Conservation (phyloP, 1,139 yeast species). For the Dujonia santamariae region DNA sequence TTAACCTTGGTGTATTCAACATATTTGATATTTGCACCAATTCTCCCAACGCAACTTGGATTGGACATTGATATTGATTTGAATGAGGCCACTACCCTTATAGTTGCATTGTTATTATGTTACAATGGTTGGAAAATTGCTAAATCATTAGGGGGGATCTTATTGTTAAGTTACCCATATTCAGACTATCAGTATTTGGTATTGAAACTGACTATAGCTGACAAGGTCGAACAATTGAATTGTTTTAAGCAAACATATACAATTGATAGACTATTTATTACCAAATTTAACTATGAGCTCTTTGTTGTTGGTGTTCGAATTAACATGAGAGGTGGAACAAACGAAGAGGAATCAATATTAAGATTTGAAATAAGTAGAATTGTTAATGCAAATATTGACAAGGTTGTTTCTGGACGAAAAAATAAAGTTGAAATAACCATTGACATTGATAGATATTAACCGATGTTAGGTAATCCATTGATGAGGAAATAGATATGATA, state of each 20-base stretch:
- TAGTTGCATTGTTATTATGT: constrained; percentile 48
- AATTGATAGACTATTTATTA: constrained; percentile 48
- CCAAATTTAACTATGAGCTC: constrained; percentile 60
- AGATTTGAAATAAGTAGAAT: constrained; percentile 53
- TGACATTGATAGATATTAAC: constrained; percentile 49
- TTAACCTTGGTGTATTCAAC: constrained; percentile 57
- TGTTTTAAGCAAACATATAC: constrained; percentile 48
- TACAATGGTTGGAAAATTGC: constrained; percentile 56
- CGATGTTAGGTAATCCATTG: no score
- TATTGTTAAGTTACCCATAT: constrained; percentile 53
- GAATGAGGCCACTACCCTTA: constrained; percentile 49
- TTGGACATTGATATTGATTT: constrained; percentile 35
- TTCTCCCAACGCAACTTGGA: constrained; percentile 28
- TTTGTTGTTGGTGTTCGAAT: constrained; percentile 55
- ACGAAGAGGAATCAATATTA: constrained; percentile 61
- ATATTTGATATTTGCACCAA: constrained; percentile 31
- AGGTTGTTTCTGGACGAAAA: constrained; percentile 20
- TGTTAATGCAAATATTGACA: constrained; percentile 30
- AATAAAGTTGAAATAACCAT: constrained; percentile 56
- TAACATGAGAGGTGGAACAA: constrained; percentile 64
- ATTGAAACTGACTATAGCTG: constrained; percentile 31
- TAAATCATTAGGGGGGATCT: constrained; percentile 47
- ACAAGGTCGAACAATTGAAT: constrained; percentile 42
- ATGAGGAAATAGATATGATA: no score
- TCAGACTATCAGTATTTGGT: constrained; percentile 36